A percentile compares a stretch with the other conserved stretches of the same genome.
Conservation (phyloP, 345 rosid species). For the Populus davidiana region DNA sequence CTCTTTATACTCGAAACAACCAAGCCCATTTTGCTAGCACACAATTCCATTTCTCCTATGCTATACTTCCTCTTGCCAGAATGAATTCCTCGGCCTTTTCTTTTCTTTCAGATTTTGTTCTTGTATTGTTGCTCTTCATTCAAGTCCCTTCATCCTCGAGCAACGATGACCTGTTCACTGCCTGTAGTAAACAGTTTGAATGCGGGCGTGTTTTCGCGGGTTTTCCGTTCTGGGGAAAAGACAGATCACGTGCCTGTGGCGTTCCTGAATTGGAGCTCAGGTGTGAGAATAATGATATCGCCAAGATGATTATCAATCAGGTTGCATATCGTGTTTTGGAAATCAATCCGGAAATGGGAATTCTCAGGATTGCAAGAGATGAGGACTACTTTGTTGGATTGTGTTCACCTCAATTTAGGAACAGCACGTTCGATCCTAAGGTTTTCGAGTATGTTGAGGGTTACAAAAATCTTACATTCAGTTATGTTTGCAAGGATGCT, state of each 20-base stretch:
- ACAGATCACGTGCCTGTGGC: constrained; percentile 6
- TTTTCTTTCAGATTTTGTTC: not conserved
- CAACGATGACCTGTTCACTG: not conserved
- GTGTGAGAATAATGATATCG: not conserved
- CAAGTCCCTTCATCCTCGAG: not conserved
- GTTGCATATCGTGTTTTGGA: constrained; percentile 28
- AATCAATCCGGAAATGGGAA: not conserved
- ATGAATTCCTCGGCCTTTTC: constrained; percentile 1
- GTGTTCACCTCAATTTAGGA: constrained; percentile 12
- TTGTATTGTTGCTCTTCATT: not conserved
- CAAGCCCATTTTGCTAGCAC: not conserved
- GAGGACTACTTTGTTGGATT: constrained; percentile 16
- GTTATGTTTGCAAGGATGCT: constrained; percentile 14
- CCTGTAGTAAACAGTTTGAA: constrained; percentile 10
- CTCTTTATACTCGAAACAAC: not conserved
- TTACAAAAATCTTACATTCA: constrained; percentile 4
- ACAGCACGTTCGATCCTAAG: constrained; percentile 18
- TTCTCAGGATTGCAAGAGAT: constrained; percentile 27
- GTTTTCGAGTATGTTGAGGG: constrained; percentile 1
- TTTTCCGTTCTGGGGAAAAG: constrained; percentile 47
- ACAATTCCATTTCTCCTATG: no score
- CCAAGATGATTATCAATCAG: constrained; percentile 12
- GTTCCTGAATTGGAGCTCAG: constrained; percentile 32
- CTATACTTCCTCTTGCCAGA: not conserved
- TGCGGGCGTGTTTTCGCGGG: constrained; percentile 30